Evolutionary conservation across 106 monocot species (phyloP).

Genomic region (Platanthera guangdongensis): DNA sequence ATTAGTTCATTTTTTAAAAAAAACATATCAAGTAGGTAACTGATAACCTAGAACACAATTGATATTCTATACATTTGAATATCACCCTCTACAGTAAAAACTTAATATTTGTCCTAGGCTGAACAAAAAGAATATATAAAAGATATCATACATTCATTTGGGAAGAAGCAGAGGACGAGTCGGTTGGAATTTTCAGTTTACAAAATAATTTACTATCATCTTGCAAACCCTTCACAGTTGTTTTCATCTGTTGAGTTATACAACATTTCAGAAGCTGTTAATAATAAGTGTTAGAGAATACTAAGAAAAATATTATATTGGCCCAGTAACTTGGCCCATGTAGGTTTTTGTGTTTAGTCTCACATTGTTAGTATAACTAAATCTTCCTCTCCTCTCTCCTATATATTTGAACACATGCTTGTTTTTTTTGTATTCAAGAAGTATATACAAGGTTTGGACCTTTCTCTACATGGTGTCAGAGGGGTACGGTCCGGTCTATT

Average conservation of each 20-base stretch:
- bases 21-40: background rate
- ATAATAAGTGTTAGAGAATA: no score
- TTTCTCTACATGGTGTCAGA: no score
- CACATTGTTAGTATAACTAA: no score
- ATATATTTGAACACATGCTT: no score
- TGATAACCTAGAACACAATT: background rate
- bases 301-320: no score
- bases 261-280: background rate
- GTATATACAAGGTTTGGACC: no score
- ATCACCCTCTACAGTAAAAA: background rate
- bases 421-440: no score
- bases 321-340: no score
- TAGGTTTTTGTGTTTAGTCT: no score
- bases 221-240: conserved; percentile 28
- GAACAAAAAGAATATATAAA: background rate
- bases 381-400: no score
- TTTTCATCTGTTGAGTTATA: conserved; percentile 40
- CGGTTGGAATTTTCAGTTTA: conserved; percentile 46
- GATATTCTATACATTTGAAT: no score
- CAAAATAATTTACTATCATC: conserved; percentile 46
- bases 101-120: background rate
- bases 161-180: conserved; percentile 22
- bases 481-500: no score
- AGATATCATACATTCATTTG: conserved; percentile 32
- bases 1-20: background rate